Evolutionary conservation across 2,329 filamentous ascomycete genomes (phyloP).

Genomic region (Arthrobotrys conoides): DNA sequence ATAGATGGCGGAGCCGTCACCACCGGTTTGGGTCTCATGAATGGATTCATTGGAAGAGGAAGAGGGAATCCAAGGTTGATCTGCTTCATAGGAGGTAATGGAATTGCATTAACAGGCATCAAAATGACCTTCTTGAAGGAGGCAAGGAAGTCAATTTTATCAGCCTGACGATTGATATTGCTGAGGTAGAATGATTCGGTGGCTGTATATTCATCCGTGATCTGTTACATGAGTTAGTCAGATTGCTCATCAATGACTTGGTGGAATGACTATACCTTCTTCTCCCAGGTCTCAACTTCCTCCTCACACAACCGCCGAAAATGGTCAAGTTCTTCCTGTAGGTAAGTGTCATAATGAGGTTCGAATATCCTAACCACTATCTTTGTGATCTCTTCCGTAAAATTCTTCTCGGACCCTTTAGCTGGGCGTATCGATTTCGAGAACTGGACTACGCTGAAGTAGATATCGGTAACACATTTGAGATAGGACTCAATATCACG

Average conservation of each 20-base stretch:
- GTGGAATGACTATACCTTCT: slow-evolving; percentile 74
- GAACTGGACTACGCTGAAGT: slow-evolving; percentile 86
- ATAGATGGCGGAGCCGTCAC: slow-evolving; percentile 40
- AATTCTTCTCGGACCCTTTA: slow-evolving; percentile 71
- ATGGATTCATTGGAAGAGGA: slow-evolving; percentile 47
- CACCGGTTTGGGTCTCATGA: slow-evolving; percentile 63
- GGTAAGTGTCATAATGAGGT: slow-evolving; percentile 91
- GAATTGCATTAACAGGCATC: slow-evolving; percentile 93
- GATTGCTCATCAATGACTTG: not conserved
- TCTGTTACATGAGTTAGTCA: slow-evolving; percentile 50
- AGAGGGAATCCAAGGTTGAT: slow-evolving; percentile 51
- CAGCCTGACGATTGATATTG: slow-evolving; percentile 91
- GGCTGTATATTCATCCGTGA: slow-evolving; percentile 84
- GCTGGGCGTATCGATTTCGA: slow-evolving; percentile 79
- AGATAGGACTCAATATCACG: slow-evolving; percentile 82
- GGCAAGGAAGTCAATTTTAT: slow-evolving; percentile 94
- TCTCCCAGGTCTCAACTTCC: slow-evolving; percentile 89
- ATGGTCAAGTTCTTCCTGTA: slow-evolving; percentile 89
- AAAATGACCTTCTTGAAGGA: slow-evolving; percentile 99
- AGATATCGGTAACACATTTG: slow-evolving; percentile 86
- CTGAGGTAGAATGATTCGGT: slow-evolving; percentile 96
- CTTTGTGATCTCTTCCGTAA: slow-evolving; percentile 76
- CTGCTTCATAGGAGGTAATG: slow-evolving; percentile 55
- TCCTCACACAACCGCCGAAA: slow-evolving; percentile 83
- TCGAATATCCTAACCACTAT: slow-evolving; percentile 84